phyloP scores from a whole-genome alignment of 1,284 basidiomycete genomes.

The Xerocomus minutiporus region DNA sequence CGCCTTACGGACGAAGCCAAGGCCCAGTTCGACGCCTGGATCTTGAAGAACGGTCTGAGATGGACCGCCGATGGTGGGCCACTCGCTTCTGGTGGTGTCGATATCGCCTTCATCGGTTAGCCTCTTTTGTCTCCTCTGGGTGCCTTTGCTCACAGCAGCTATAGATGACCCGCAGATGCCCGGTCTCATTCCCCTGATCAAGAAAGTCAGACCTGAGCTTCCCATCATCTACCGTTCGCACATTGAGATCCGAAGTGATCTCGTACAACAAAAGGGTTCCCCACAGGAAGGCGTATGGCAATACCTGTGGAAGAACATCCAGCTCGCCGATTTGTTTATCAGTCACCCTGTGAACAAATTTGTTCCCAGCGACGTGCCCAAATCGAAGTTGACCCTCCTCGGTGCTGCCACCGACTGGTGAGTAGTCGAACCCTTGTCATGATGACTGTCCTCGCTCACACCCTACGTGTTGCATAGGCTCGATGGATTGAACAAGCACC shows the following conservation, averaged over 20 bases:
- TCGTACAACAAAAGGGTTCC: slow-evolving; percentile 68
- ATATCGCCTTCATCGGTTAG: slow-evolving; percentile 78
- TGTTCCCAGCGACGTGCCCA: slow-evolving; percentile 78
- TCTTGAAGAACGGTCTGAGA: slow-evolving; percentile 73
- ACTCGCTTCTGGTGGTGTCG: slow-evolving; percentile 72
- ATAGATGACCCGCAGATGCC: slow-evolving; percentile 83
- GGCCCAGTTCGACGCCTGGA: slow-evolving; percentile 82
- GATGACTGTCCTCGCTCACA: not conserved
- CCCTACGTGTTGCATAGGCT: slow-evolving; percentile 45
- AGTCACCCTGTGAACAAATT: slow-evolving; percentile 90
- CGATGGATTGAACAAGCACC: slow-evolving; percentile 84
- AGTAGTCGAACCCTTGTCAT: slow-evolving; percentile 17
- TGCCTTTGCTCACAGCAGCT: slow-evolving; percentile 9
- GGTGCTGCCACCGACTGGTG: slow-evolving; percentile 80
- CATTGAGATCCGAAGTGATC: slow-evolving; percentile 83
- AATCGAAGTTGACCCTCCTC: slow-evolving; percentile 61
- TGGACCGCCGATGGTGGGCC: slow-evolving; percentile 81
- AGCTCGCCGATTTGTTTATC: slow-evolving; percentile 81
- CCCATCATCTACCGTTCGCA: slow-evolving; percentile 88
- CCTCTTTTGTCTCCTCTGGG: not conserved
- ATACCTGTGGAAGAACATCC: slow-evolving; percentile 85
- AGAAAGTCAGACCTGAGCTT: slow-evolving; percentile 70
- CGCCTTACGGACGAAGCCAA: slow-evolving; percentile 73
- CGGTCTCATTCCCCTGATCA: slow-evolving; percentile 82
- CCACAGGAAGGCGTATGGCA: slow-evolving; percentile 87